phyloP scores from a whole-genome alignment of 495 filamentous ascomycete genomes.

The Elaphomyces granulatus region DNA sequence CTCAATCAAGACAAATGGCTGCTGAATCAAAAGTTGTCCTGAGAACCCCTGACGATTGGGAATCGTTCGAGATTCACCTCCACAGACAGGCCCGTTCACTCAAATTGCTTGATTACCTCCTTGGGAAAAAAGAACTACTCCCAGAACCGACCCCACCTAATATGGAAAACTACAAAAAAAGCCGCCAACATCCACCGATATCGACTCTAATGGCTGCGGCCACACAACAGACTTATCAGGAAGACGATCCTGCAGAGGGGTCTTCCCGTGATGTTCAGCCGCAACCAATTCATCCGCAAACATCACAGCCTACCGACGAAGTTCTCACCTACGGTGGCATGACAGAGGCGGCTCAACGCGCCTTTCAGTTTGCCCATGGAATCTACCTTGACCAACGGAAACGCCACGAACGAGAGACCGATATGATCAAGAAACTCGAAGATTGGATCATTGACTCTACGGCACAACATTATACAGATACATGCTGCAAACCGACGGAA shows the following conservation, averaged over 20 bases:
- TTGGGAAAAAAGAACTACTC: neutral
- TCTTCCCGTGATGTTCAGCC: neutral
- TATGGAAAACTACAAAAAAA: neutral
- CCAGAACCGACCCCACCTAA: neutral
- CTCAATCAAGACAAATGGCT: neutral
- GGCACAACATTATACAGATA: too few relatives aligned
- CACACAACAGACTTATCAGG: too few relatives aligned
- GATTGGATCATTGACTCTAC: neutral
- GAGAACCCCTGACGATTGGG: too few relatives aligned
- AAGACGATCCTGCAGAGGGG: too few relatives aligned
- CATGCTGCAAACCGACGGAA: neutral
- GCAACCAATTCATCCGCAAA: too few relatives aligned
- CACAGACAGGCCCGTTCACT: too few relatives aligned
- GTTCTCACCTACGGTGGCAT: neutral
- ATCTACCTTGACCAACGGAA: neutral
- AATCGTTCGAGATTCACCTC: too few relatives aligned
- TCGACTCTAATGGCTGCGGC: too few relatives aligned
- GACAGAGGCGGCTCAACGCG: neutral
- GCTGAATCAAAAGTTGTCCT: neutral
- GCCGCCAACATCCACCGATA: neutral
- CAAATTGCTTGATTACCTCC: too few relatives aligned
- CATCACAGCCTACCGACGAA: neutral
- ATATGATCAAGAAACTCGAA: neutral
- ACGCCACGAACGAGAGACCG: neutral
- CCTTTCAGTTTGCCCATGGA: neutral